These are phyloP conservation scores for Gossypium gossypioides DNA, from an alignment of 441 rosid species.

Conservation along the genomic window DNA sequence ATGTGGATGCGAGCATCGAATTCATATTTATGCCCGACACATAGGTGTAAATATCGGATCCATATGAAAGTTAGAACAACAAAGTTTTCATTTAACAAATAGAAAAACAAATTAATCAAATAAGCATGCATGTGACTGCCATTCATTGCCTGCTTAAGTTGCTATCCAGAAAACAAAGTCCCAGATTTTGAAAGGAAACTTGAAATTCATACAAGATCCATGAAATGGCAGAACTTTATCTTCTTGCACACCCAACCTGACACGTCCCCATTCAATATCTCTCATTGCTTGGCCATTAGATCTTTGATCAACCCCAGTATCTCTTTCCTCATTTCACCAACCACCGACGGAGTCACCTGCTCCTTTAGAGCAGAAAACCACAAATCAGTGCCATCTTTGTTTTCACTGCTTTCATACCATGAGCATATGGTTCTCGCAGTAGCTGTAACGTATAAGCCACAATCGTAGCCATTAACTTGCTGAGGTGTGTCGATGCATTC, in stretches of 20 bases:
- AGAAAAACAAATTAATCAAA: neutral
- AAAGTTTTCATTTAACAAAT: too few relatives aligned
- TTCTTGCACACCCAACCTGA: neutral
- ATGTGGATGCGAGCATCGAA: too few relatives aligned
- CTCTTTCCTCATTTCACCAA: slow-evolving; percentile 38
- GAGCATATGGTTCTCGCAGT: slow-evolving; percentile 41
- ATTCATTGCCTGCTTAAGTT: neutral
- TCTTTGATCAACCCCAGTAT: slow-evolving; percentile 40
- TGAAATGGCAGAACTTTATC: neutral
- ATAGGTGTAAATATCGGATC: too few relatives aligned
- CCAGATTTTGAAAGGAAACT: neutral
- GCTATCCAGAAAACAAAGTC: neutral
- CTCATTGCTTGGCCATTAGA: slow-evolving; percentile 31
- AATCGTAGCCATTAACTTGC: slow-evolving; percentile 61
- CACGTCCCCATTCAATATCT: neutral
- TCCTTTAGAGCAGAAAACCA: slow-evolving; percentile 61
- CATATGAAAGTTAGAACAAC: too few relatives aligned
- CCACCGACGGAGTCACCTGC: slow-evolving; percentile 41
- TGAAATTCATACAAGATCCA: neutral
- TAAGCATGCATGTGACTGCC: neutral
- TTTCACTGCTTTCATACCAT: slow-evolving; percentile 35
- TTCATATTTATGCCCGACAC: too few relatives aligned
- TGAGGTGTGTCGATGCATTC: slow-evolving; percentile 48
- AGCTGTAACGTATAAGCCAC: slow-evolving; percentile 60
- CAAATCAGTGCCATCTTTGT: slow-evolving; percentile 22